A percentile compares a stretch with the other conserved stretches of the same genome.
Conservation (phyloP, 495 filamentous ascomycete genomes). For the Alectoria sarmentosa region DNA sequence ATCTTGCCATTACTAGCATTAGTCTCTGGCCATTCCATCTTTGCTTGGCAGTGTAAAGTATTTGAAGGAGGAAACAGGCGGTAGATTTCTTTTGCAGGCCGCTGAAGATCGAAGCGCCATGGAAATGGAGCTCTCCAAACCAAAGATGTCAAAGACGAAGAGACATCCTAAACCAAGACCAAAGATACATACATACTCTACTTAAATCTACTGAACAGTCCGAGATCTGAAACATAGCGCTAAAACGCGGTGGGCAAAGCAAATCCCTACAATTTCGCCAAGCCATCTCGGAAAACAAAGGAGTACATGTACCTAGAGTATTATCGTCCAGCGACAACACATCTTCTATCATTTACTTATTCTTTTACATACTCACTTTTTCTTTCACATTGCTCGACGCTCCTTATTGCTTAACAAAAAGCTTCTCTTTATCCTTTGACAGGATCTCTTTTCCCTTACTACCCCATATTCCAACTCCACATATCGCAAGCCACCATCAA, state of each 20-base stretch:
- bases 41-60: not conserved
- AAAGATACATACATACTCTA: no score
- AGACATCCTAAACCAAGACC: not conserved
- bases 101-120: not conserved
- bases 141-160: not conserved
- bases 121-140: not conserved
- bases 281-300: not conserved
- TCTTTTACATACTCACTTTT: not conserved
- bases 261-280: conserved; percentile 1
- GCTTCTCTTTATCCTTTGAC: conserved; percentile 6
- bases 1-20: not conserved
- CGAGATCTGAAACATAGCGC: not conserved
- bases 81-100: not conserved
- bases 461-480: conserved; percentile 17
- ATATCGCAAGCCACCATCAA: conserved; percentile 1
- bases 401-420: not conserved
- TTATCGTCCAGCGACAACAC: not conserved
- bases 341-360: not conserved
- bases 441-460: not conserved
- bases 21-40: not conserved
- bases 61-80: not conserved
- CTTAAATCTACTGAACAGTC: no score
- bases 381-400: not conserved
- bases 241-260: not conserved
- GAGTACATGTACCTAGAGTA: no score